Evolutionary conservation across 441 rosid species (phyloP).

Genomic region (Pelargonium myrrhifolium): DNA sequence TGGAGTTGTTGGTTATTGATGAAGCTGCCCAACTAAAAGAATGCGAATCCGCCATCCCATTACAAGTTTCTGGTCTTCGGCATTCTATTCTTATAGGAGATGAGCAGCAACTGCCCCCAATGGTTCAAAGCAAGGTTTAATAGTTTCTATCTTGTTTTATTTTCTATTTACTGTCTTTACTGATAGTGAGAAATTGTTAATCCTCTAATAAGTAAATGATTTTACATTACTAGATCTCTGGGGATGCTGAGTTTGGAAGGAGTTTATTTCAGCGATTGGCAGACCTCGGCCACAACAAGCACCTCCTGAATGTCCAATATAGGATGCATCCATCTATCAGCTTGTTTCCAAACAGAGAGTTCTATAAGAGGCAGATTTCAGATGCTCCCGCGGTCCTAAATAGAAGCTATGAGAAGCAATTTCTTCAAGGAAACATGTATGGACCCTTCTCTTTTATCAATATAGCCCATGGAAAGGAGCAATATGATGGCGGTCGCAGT

Average conservation of each 20-base stretch:
- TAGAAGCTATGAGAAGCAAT: not conserved
- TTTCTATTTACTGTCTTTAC: not conserved
- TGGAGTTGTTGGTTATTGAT: conserved; percentile 16
- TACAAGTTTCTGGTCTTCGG: conserved; percentile 16
- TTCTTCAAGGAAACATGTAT: conserved; percentile 2
- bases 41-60: conserved; percentile 20
- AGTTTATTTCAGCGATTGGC: conserved; percentile 12
- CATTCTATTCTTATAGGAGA: conserved; percentile 11
- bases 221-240: conserved; percentile 8
- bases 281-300: not conserved
- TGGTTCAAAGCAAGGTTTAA: conserved; percentile 14
- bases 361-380: not conserved
- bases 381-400: not conserved
- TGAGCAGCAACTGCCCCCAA: conserved; percentile 3
- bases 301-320: conserved; percentile 12
- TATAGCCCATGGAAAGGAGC: conserved; percentile 5
- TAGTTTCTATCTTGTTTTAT: not conserved
- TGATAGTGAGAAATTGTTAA: not conserved
- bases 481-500: conserved; percentile 3
- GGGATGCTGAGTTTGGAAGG: conserved; percentile 13
- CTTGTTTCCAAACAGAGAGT: not conserved
- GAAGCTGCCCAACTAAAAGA: conserved; percentile 21
- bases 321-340: conserved; percentile 16
- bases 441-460: conserved; percentile 11
- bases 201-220: not conserved